phyloP scores from a whole-genome alignment of 2,329 filamentous ascomycete species.

The Nemania sp. region DNA sequence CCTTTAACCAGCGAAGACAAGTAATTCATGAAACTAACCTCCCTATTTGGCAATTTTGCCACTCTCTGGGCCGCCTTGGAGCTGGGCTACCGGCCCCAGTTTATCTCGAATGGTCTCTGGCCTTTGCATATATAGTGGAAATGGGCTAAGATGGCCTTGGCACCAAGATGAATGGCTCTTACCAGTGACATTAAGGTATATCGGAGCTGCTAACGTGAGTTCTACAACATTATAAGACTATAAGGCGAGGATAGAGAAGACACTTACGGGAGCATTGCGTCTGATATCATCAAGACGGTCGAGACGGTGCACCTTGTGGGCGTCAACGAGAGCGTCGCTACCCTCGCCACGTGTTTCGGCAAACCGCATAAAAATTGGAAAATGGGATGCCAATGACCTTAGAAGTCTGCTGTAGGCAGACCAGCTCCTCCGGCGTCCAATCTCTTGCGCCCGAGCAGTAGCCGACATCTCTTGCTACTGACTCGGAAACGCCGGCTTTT shows the following conservation, averaged over 20 bases:
- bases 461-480: neutral
- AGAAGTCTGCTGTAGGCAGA: neutral
- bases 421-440: neutral
- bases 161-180: neutral
- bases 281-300: too few relatives aligned
- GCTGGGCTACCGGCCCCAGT: neutral
- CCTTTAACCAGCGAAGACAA: neutral
- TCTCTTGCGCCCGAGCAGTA: slow-evolving; percentile 1
- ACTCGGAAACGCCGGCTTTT: neutral
- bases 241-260: neutral
- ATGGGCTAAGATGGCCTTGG: neutral
- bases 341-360: slow-evolving; percentile 1
- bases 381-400: neutral
- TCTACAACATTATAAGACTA: neutral
- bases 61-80: neutral
- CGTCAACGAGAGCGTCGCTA: neutral
- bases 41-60: neutral
- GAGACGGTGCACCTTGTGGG: neutral
- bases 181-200: neutral
- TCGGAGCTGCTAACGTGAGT: neutral
- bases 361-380: slow-evolving; percentile 7
- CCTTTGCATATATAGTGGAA: slow-evolving; percentile 1
- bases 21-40: neutral
- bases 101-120: neutral
- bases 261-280: neutral